Conservation (phyloP, 768 basidiomycete genomes). For the Tulasnella sp. region DNA sequence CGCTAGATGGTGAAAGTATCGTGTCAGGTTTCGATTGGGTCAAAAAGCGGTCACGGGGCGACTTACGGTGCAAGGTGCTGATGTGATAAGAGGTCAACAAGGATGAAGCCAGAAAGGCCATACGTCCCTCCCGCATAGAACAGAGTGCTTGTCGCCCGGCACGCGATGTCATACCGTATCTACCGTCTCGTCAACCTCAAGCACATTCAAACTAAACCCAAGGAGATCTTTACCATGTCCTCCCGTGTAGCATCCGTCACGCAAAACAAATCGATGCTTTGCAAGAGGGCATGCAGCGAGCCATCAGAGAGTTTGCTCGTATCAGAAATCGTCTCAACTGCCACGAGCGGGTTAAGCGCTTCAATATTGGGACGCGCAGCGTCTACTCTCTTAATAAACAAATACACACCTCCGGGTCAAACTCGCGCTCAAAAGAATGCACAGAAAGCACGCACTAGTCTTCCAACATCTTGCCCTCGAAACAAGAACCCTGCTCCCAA, state of each 20-base stretch:
- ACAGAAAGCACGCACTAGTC: constrained; percentile 46
- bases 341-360: constrained; percentile 85
- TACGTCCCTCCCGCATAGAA: constrained; percentile 91
- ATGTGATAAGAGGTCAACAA: constrained; percentile 82
- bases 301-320: constrained; percentile 38
- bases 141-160: constrained; percentile 58
- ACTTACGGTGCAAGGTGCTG: constrained; percentile 78
- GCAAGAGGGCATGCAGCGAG: constrained; percentile 47
- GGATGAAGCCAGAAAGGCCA: constrained; percentile 86
- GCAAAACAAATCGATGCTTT: constrained; percentile 72
- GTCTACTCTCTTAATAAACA: constrained; percentile 55
- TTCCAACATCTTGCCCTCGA: constrained; percentile 84
- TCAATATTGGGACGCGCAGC: constrained; percentile 78
- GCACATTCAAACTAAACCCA: not conserved
- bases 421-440: not conserved
- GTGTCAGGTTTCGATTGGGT: not conserved
- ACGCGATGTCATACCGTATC: constrained; percentile 70
- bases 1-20: constrained; percentile 33
- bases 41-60: not conserved
- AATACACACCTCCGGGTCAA: not conserved
- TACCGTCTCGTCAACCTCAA: constrained; percentile 26
- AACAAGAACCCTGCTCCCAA: constrained; percentile 90
- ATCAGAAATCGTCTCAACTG: constrained; percentile 55
- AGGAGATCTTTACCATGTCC: constrained; percentile 60
- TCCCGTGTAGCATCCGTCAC: constrained; percentile 67